phyloP scores from a whole-genome alignment of 352 stramenopile species.

The Phytophthora sp. region DNA sequence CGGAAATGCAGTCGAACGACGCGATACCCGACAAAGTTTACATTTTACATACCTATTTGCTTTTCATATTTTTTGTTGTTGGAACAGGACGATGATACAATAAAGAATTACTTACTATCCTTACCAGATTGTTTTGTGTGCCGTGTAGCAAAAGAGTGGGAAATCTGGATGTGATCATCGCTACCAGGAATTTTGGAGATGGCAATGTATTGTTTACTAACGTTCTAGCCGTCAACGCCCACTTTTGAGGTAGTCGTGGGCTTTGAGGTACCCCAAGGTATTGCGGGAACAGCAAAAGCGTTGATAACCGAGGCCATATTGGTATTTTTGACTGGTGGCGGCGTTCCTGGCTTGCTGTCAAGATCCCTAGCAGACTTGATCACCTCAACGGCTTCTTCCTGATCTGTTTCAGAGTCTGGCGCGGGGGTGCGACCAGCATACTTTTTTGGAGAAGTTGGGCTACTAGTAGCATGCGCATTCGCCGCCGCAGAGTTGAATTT shows the following conservation, averaged over 20 bases:
- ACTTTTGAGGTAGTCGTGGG: constrained; percentile 30
- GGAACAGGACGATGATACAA: constrained; percentile 38
- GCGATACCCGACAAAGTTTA: constrained; percentile 35
- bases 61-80: constrained; percentile 29
- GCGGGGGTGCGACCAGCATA: constrained; percentile 16
- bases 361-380: constrained; percentile 50
- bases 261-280: constrained; percentile 28
- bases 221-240: constrained; percentile 33
- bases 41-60: constrained; percentile 34
- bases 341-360: constrained; percentile 14
- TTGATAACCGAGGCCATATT: constrained; percentile 17
- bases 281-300: constrained; percentile 19
- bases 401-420: constrained; percentile 22
- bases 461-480: constrained; percentile 12
- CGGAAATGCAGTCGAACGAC: constrained; percentile 33
- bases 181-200: too few species aligned
- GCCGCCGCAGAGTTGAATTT: constrained; percentile 29
- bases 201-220: constrained; percentile 3
- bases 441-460: constrained; percentile 25
- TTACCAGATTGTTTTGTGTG: constrained; percentile 15
- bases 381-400: constrained; percentile 48
- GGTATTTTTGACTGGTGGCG: neutral
- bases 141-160: constrained; percentile 9
- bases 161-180: too few species aligned
- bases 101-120: constrained; percentile 46